Evolutionary conservation across 2,329 filamentous ascomycete genomes (phyloP), one percentile per base, ranked within the genome.

Genomic region (Zalaria sp.): DNA sequence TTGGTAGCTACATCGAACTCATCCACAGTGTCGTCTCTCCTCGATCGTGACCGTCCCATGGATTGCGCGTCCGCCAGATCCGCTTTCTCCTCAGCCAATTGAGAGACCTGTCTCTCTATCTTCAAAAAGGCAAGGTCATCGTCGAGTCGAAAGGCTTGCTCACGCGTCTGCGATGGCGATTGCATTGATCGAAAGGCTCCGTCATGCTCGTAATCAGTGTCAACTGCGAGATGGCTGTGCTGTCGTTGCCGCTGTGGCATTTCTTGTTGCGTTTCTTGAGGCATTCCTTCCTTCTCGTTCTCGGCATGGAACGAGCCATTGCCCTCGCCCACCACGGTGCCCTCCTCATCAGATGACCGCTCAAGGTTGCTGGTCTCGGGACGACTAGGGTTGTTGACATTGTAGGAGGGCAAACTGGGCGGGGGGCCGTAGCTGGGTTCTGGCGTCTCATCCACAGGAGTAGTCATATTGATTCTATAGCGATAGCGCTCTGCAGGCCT

Each of bases 1-100:
- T 81, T 81, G 3, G 79, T 83, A 25, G 75, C 73, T 37, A 71
- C 67, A 48, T 81, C 77, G 49, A 81, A 81, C 41, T 82, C 78
- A 52, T 82, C 79, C 3, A 80, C 61, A 2, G 70, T 68, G 18
- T 80, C 75, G 1, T 68, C 63, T 5, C 49, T 47, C 34, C 68
- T 66, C 4, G 72, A 75, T 37, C 73, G 65, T 3, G 70, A 67
- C 9, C 67, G 65, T 44, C 64, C 62, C 34, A 76, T 61, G 2
- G 72, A 72, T 26, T 58, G 62, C 8, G 53, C 54, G 9, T 58
- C 55, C 18, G 18, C 18, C 18, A 18, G 18, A 8, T 61, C 54
- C 58, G 25, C 62, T 61, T 57, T 52, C 7, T 60, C 55, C 5
- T 61, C 47, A 51, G 62, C 45, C 47, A 61, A 47, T 44, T 67